Percentiles rank a stretch among this genome's conserved stretches.
phyloP scores from a whole-genome alignment of 352 stramenopile genomes.

The Phytophthora sp. region DNA sequence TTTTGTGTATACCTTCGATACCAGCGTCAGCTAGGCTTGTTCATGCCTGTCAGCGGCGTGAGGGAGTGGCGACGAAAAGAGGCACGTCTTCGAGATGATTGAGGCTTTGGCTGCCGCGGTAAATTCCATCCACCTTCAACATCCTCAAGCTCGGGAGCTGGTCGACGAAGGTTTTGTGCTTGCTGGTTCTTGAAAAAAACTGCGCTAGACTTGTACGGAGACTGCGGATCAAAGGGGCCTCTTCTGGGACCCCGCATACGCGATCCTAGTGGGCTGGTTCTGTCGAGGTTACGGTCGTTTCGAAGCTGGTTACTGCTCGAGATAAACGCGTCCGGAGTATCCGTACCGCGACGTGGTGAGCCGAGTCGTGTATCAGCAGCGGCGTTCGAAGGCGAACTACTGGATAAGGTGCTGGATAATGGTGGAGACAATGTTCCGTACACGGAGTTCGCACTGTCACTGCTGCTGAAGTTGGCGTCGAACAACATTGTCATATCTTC shows the following conservation, averaged over 20 bases:
- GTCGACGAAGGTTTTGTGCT: constrained; percentile 23
- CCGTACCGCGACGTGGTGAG: constrained; percentile 21
- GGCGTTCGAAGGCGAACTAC: constrained; percentile 20
- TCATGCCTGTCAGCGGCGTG: constrained; percentile 15
- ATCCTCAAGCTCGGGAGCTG: constrained; percentile 20
- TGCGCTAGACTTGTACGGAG: constrained; percentile 35
- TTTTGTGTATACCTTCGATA: no score
- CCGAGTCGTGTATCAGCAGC: constrained; percentile 21
- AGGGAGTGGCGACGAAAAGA: constrained; percentile 26
- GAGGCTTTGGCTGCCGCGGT: constrained; percentile 14
- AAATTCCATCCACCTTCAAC: background rate
- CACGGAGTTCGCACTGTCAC: constrained; percentile 8
- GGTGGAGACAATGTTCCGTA: constrained; percentile 30
- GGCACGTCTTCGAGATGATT: constrained; percentile 28
- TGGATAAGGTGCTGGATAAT: constrained; percentile 12
- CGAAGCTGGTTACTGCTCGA: constrained; percentile 28
- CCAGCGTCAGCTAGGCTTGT: no score
- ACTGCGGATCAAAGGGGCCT: constrained; percentile 32
- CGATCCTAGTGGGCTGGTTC: background rate
- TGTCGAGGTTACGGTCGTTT: constrained; percentile 18
- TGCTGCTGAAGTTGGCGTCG: constrained; percentile 16
- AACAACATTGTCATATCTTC: constrained; percentile 33
- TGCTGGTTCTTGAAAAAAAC: constrained; percentile 22
- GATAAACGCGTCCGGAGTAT: constrained; percentile 16
- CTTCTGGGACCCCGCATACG: constrained; percentile 26